phyloP scores from a whole-genome alignment of 257 asterid genomes.

The Solanum chmielewskii region DNA sequence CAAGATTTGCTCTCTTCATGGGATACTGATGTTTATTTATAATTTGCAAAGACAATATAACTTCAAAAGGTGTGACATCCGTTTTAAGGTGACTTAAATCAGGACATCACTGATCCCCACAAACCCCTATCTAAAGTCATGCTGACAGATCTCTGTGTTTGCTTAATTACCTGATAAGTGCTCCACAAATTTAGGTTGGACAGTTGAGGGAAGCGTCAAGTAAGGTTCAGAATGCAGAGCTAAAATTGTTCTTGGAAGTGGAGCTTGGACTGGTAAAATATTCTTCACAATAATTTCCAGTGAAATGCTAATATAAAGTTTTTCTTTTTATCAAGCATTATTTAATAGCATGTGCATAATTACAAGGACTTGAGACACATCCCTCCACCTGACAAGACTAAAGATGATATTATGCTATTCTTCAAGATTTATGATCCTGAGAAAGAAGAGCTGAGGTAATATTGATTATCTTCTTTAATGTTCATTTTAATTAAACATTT shows the following conservation, averaged over 20 bases:
- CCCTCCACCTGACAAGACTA: constrained; percentile 65
- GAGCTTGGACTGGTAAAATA: constrained; percentile 54
- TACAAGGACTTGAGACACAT: constrained; percentile 51
- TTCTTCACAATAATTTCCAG: background rate
- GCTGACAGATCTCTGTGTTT: background rate
- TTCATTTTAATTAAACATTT: constrained; percentile 4
- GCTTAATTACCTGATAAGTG: background rate
- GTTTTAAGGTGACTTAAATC: background rate
- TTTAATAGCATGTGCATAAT: background rate
- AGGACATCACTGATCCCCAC: background rate
- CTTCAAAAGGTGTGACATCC: background rate
- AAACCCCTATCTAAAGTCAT: background rate
- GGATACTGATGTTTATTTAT: background rate
- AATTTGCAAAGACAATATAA: background rate
- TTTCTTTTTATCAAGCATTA: background rate
- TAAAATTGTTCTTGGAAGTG: constrained; percentile 78
- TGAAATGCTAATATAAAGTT: background rate
- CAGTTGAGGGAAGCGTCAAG: constrained; percentile 77
- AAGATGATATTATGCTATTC: constrained; percentile 1
- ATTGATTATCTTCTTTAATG: background rate
- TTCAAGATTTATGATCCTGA: constrained; percentile 33
- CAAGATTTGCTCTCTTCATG: background rate
- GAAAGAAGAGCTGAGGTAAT: constrained; percentile 87
- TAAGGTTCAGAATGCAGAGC: constrained; percentile 70
- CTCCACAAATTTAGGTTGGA: constrained; percentile 60